Conservation (phyloP, 169 alveolate genomes). For the Amoebophrya sp. region DNA sequence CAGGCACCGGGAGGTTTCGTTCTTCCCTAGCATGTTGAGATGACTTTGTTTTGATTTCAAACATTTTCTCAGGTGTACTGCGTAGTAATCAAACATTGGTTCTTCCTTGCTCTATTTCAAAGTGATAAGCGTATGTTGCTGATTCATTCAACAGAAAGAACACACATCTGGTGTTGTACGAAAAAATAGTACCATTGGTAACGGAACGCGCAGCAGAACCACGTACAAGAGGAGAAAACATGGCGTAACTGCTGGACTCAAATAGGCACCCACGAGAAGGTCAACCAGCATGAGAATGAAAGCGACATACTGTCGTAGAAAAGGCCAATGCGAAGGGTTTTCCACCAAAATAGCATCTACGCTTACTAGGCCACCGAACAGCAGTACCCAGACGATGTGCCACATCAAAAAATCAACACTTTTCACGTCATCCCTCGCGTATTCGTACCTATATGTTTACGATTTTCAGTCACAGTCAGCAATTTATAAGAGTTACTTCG, state of each 20-base stretch:
- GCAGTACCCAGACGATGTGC: not conserved
- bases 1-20: too few relatives aligned
- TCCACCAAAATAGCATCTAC: not conserved
- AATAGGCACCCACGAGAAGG: not conserved
- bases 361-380: not conserved
- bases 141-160: too few relatives aligned
- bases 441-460: not conserved
- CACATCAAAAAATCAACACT: not conserved
- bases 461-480: too few relatives aligned
- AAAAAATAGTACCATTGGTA: not conserved
- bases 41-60: too few relatives aligned
- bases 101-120: too few relatives aligned
- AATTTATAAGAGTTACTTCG: too few relatives aligned
- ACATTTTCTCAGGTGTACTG: too few relatives aligned
- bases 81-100: too few relatives aligned
- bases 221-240: not conserved
- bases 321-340: not conserved
- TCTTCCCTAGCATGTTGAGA: too few relatives aligned
- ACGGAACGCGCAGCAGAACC: not conserved
- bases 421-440: not conserved
- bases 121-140: too few relatives aligned
- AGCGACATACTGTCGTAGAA: not conserved
- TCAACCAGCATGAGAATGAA: not conserved
- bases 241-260: not conserved
- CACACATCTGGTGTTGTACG: too few relatives aligned